A percentile compares a stretch with the other conserved stretches of the same genome.
Conservation (phyloP, 768 basidiomycete species). For the Suillus fuscotomentosus region DNA sequence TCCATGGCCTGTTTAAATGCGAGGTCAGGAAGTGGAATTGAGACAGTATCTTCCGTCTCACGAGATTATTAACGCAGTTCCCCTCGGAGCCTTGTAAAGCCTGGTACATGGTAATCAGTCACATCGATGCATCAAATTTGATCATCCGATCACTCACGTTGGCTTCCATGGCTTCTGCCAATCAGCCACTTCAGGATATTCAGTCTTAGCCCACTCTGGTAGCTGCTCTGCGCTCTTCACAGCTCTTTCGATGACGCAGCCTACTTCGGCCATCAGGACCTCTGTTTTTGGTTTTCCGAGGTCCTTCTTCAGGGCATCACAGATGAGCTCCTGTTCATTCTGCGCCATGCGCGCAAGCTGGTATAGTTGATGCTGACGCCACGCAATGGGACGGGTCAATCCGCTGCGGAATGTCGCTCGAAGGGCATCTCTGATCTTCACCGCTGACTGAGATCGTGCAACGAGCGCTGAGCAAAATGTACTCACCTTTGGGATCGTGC, state of each 20-base stretch:
- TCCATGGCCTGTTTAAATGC: slow-evolving; percentile 53
- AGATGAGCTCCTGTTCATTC: slow-evolving; percentile 56
- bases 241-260: slow-evolving; percentile 39
- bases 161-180: slow-evolving; percentile 54
- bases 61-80: slow-evolving; percentile 60
- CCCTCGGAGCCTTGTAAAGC: slow-evolving; percentile 57
- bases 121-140: not conserved
- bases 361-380: slow-evolving; percentile 62
- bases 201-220: slow-evolving; percentile 56
- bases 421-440: slow-evolving; percentile 37
- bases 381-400: slow-evolving; percentile 49
- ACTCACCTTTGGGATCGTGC: slow-evolving; percentile 27
- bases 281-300: slow-evolving; percentile 44
- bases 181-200: slow-evolving; percentile 33
- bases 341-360: slow-evolving; percentile 61
- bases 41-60: slow-evolving; percentile 29
- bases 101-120: slow-evolving; percentile 5
- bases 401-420: slow-evolving; percentile 50
- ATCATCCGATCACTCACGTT: slow-evolving; percentile 22
- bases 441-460: not conserved
- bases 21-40: not conserved
- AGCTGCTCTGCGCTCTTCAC: slow-evolving; percentile 47
- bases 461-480: not conserved
- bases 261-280: slow-evolving; percentile 43
- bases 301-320: slow-evolving; percentile 43